Evolutionary conservation across 192 early-diverging fungal species (phyloP), one percentile per base, ranked within the genome.

Genomic region (Dissophora globulifera): DNA sequence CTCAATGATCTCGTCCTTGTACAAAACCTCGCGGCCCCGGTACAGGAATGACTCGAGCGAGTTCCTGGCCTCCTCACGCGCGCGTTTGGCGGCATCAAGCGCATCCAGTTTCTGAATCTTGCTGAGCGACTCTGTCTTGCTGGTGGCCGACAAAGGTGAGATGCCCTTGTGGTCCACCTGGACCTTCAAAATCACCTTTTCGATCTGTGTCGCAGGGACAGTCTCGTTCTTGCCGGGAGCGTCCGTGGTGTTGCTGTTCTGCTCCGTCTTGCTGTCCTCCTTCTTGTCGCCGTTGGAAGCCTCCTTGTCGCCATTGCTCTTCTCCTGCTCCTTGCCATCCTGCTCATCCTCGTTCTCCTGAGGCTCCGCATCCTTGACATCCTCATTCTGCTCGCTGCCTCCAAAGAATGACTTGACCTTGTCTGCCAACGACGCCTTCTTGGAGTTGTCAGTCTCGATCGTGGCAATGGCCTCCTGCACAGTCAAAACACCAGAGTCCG

Each of bases 1-100:
- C 8, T 82, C 59, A 48, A 84, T 80, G 41, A 91, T 82, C 31
- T 87, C 87, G 31, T 94, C 92, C 51, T 94, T 90, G 45, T 93
- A 86, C 48, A 93, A 79, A 52, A 94, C 87, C 51, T 96, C 95
- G 50, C 92, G 92, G 38, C 89, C 76, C 32, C 87, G 87, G 81
- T 98, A 99, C 30, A 97, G 82, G 79, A 93, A 96, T 3, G 93
- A 81, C 78, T 99, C 98, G 22, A 99, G 85, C 50, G 82, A 83
- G 82, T 99, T 99, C 40, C 86, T 76, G 20, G 95, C 93, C 69
- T 90, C 92, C 79, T 95, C 94, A 33, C 87, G 89, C 7, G 85
- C 84, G 31, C 82, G 84, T 57, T 91, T 92, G 58, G 85, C 84
- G 29, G 72, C 59, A 62, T 99, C 96, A 82, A 99, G 82, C 2